Conservation (phyloP, 352 stramenopile species). For the Elongisporangium anandrum region DNA sequence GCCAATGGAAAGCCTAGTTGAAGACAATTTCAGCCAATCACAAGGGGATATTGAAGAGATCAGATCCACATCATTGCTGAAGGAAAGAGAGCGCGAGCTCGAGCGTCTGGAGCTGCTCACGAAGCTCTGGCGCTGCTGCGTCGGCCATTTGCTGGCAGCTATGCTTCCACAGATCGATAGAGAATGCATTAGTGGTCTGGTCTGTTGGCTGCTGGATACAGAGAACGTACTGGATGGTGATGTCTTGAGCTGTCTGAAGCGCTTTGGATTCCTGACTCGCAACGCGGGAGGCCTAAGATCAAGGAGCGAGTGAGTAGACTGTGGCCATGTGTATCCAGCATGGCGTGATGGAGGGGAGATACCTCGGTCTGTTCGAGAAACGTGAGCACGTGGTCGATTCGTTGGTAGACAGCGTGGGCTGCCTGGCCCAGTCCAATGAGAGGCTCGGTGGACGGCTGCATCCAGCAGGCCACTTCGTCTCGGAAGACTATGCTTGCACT, state of each 20-base stretch:
- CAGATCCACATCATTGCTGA: neutral
- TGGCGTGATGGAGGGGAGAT: neutral
- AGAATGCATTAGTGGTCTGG: neutral
- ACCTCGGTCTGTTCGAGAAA: conserved; percentile 41
- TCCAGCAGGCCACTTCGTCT: conserved; percentile 22
- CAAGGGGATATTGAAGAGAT: neutral
- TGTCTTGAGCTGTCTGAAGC: conserved; percentile 16
- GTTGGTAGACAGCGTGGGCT: conserved; percentile 16
- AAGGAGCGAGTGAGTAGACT: neutral
- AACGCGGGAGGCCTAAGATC: conserved; percentile 4
- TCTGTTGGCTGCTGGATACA: neutral
- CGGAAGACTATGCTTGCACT: conserved; percentile 27
- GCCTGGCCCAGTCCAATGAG: conserved; percentile 26
- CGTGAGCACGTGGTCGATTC: conserved; percentile 23
- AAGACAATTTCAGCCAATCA: conserved; percentile 12
- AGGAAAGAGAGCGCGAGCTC: conserved; percentile 8
- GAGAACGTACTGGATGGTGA: conserved; percentile 30
- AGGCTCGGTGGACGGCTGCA: conserved; percentile 8
- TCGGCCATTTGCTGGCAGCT: conserved; percentile 33
- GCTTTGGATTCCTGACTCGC: conserved; percentile 7
- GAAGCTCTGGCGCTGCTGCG: conserved; percentile 24
- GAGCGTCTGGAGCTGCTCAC: conserved; percentile 27
- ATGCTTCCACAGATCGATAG: neutral
- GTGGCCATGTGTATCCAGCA: neutral
- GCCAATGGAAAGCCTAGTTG: conserved; percentile 4